phyloP scores from a whole-genome alignment of 805 yeast species.

The Candida manassasensis region DNA sequence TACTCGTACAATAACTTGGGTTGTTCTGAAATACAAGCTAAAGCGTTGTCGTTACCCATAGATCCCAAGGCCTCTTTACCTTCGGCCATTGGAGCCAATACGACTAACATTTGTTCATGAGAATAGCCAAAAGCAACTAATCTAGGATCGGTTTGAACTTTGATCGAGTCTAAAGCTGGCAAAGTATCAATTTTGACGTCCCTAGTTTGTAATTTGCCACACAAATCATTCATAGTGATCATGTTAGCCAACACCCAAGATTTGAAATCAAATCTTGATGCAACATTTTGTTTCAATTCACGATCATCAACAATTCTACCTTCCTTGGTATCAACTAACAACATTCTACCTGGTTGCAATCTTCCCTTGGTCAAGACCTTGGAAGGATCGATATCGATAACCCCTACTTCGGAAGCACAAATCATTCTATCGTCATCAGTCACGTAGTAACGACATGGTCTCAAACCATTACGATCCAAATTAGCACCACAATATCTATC shows the following conservation, averaged over 20 bases:
- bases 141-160: constrained; percentile 78
- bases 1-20: constrained; percentile 89
- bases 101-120: constrained; percentile 80
- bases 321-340: constrained; percentile 87
- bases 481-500: constrained; percentile 98
- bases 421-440: constrained; percentile 93
- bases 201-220: constrained; percentile 48
- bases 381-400: constrained; percentile 81
- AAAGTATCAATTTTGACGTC: constrained; percentile 22
- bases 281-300: constrained; percentile 75
- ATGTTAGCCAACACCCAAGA: constrained; percentile 87
- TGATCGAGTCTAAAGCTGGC: constrained; percentile 25
- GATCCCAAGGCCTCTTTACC: constrained; percentile 96
- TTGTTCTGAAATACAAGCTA: constrained; percentile 91
- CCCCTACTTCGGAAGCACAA: constrained; percentile 98
- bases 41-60: constrained; percentile 96
- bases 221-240: constrained; percentile 76
- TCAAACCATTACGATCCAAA: constrained; percentile 92
- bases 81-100: constrained; percentile 92
- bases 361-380: constrained; percentile 86
- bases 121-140: constrained; percentile 87
- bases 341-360: constrained; percentile 93
- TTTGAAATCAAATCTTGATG: constrained; percentile 84
- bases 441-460: constrained; percentile 97
- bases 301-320: constrained; percentile 93